Base-by-base conservation (phyloP, 192 early-diverging fungal genomes). In the Haplosporangium gracile region DNA sequence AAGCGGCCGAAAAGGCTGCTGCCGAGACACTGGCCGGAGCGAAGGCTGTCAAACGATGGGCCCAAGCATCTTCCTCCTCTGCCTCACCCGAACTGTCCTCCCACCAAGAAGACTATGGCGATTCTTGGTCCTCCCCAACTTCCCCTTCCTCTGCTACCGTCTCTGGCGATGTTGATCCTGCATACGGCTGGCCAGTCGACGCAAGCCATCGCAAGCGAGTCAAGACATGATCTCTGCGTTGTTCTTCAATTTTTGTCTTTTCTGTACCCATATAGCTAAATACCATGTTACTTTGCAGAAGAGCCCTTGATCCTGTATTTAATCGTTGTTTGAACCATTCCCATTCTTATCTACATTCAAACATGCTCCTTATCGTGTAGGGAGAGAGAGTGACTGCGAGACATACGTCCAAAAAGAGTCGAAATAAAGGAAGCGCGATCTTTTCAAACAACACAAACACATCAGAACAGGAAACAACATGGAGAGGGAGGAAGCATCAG, bases 1-100 rank as follows among this genome's bases (percentile, higher is more conserved):
- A 82, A 60, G 84, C 75, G 11, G 78, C 82, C 0, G 79, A 69
- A 60, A 70, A 85, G 73, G 49, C 49, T 63, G 73, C 79, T 15
- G 73, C 79, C 8, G 73, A 81, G 51, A 57, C 72, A 2, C 49
- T 81, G 24, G 38, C 65, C 2, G 45, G 42, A 18, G 11, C 51
- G 24, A 76, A 69, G 53, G 53, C 73, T 40, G 42, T 74, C n/a
- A 83, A 83, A 22, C 76, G 82, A 29, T n/a, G 47, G 20, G 63
- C 76, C 60, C 60, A 65, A 32, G 24, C 26, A 24, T 65, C 60
- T 2, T 65, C 60, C 9, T 65, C 60, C 2, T 34, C 60, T 26
- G 60, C 29, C 60, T 65, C 60, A 9, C 60, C 60, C 11, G 60
- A 65, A 34, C 29, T 65, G 26, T 65, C 26, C 26, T 15, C n/a